These are phyloP conservation scores for Tylopilus subfusipes DNA, from an alignment of 768 basidiomycete species.

Conservation along the genomic window DNA sequence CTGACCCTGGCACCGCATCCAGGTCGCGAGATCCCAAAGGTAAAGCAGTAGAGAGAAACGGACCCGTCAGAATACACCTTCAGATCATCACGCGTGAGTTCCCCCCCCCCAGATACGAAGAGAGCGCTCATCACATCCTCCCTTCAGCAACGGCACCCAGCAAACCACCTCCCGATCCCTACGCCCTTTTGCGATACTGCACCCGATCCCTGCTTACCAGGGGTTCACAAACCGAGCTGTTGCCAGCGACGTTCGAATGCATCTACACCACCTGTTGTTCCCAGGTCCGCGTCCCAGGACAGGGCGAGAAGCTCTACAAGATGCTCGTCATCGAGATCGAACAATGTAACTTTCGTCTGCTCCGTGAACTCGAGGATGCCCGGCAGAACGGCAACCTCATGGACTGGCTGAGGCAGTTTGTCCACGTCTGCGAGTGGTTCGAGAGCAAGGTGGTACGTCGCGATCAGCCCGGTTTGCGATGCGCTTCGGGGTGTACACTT, in stretches of 20 bases:
- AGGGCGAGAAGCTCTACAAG: constrained; percentile 58
- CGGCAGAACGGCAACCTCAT: constrained; percentile 28
- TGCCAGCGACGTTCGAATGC: constrained; percentile 51
- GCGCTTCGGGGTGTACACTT: not conserved
- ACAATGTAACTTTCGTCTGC: constrained; percentile 43
- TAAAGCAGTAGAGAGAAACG: constrained; percentile 26
- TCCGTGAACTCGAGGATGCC: constrained; percentile 34
- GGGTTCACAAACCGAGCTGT: constrained; percentile 24
- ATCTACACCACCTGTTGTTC: constrained; percentile 57
- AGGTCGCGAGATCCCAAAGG: constrained; percentile 41
- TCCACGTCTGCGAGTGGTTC: constrained; percentile 58
- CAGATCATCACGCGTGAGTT: constrained; percentile 40
- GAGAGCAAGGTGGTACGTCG: constrained; percentile 57
- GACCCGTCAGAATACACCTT: constrained; percentile 47
- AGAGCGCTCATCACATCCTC: not conserved
- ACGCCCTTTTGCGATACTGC: constrained; percentile 33
- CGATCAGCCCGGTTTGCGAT: not conserved
- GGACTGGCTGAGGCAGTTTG: constrained; percentile 59
- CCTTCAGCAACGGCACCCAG: constrained; percentile 9
- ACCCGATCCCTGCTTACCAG: constrained; percentile 42
- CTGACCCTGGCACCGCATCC: constrained; percentile 64
- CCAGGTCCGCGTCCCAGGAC: constrained; percentile 48
- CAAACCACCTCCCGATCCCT: constrained; percentile 14
- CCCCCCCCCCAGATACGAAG: not conserved
- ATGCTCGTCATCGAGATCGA: constrained; percentile 59